Base-by-base conservation (phyloP, 768 basidiomycete species). In the Podaxis sp. region DNA sequence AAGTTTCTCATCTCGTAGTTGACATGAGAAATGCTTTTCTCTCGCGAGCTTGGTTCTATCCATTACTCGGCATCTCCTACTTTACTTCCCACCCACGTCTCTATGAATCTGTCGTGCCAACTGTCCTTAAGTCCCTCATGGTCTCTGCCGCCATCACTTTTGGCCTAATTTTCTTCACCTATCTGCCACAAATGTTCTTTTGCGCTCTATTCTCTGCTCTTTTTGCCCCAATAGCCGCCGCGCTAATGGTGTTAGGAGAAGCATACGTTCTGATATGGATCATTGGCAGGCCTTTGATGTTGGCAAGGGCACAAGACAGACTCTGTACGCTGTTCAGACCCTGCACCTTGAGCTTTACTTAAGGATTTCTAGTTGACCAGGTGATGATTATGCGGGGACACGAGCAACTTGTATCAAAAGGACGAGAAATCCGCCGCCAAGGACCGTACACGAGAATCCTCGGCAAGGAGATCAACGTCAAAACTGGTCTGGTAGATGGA, bases 171-270 rank as follows among this genome's bases (percentile, higher is more conserved):
- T 69, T 79, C 65, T 79, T 85, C 72, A 82, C 82, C 18, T 90
- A 86, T 72, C 65, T 88, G 7, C 89, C 89, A 2, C 87, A 88
- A 67, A 82, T 85, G 37, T 85, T 84, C 44, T 69, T 89, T 50
- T 82, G 87, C 40, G 80, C 85, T 1, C 63, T 88, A 57, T 77
- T 89, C 65, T 81, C 82, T 0, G 89, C 88, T 1, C 86, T 87
- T 4, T 76, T 89, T 27, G 85, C 84, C 1, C 85, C 86, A 67
- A 66, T 84, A 35, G 77, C 77, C 7, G 84, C 84, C 3, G 74
- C 82, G 1, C 38, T 74, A 9, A 70, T 79, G 64, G 76, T 72
- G 72, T 71, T 83, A 36, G 69, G 81, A 71, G 66, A 80, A 74
- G 62, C 77, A 70, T 77, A 74, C 63, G 69, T 73, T 27, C 50